Evolutionary conservation across 2,329 filamentous ascomycete species (phyloP).

Genomic region (Stagonosporopsis chrysanthemi): DNA sequence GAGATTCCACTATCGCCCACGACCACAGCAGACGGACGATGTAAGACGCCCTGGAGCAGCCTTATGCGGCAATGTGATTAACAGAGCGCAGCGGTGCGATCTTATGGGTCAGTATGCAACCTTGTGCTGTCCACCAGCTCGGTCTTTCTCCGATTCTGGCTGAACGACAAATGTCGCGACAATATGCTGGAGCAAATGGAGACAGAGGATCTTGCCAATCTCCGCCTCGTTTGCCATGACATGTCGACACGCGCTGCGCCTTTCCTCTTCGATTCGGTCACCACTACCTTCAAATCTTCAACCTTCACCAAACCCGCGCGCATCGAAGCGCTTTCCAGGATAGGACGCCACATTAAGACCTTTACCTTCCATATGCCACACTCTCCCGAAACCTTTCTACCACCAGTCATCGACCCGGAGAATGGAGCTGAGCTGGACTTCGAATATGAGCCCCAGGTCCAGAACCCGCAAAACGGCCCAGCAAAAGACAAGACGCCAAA

Average conservation of each 20-base stretch:
- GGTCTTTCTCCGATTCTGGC: slow-evolving; percentile 59
- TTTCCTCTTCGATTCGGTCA: slow-evolving; percentile 72
- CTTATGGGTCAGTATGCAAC: slow-evolving; percentile 58
- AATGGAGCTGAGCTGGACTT: slow-evolving; percentile 82
- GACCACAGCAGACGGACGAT: slow-evolving; percentile 46
- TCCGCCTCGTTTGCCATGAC: slow-evolving; percentile 73
- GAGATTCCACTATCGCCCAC: slow-evolving; percentile 57
- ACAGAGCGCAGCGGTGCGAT: slow-evolving; percentile 51
- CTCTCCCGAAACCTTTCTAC: slow-evolving; percentile 78
- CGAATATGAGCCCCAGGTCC: slow-evolving; percentile 77
- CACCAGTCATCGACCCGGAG: slow-evolving; percentile 79
- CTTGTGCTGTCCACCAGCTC: slow-evolving; percentile 58
- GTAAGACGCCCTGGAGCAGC: slow-evolving; percentile 35
- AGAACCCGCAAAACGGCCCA: slow-evolving; percentile 63
- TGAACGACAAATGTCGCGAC: slow-evolving; percentile 57
- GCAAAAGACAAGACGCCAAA: slow-evolving; percentile 69
- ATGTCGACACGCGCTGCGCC: slow-evolving; percentile 75
- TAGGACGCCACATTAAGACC: slow-evolving; percentile 80
- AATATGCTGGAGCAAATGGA: slow-evolving; percentile 53
- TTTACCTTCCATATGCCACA: slow-evolving; percentile 81
- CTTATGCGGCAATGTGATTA: slow-evolving; percentile 24
- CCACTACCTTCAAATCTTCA: slow-evolving; percentile 74
- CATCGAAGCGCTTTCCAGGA: slow-evolving; percentile 75
- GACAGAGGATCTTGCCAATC: slow-evolving; percentile 52
- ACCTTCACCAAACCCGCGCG: slow-evolving; percentile 78